Percentiles rank a stretch among this genome's conserved stretches.
phyloP scores from a whole-genome alignment of 805 yeast genomes.

The Teunomyces panamensis region DNA sequence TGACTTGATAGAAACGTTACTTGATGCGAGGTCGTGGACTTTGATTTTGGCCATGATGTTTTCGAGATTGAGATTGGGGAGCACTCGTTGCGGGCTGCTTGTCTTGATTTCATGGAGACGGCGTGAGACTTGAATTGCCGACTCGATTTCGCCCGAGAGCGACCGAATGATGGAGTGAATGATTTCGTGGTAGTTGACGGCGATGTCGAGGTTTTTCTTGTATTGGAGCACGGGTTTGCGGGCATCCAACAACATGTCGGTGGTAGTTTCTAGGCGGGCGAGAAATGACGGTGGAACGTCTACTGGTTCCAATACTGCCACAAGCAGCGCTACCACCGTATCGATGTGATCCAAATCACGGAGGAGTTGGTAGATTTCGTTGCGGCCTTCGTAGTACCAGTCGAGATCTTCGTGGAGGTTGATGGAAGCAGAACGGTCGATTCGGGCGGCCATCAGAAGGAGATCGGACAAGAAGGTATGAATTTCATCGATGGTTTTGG shows the following conservation, averaged over 20 bases:
- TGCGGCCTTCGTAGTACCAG: conserved; percentile 28
- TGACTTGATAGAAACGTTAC: conserved; percentile 14
- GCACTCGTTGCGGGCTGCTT: conserved; percentile 14
- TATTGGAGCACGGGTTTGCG: conserved; percentile 17
- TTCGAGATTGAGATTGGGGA: conserved; percentile 17
- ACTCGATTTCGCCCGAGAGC: conserved; percentile 24
- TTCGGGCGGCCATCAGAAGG: conserved; percentile 10
- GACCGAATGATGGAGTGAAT: conserved; percentile 21
- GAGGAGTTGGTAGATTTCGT: conserved; percentile 15
- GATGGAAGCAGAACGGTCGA: background rate
- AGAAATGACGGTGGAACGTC: conserved; percentile 12
- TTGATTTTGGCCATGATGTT: conserved; percentile 22
- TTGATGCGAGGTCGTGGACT: conserved; percentile 15
- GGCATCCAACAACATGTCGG: conserved; percentile 25
- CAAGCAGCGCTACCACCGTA: conserved; percentile 17
- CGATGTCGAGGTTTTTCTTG: conserved; percentile 24
- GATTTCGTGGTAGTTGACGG: conserved; percentile 27
- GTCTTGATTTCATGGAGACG: conserved; percentile 16
- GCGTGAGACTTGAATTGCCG: conserved; percentile 17
- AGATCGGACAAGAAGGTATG: conserved; percentile 21
- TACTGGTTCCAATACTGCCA: conserved; percentile 8
- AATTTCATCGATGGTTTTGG: conserved; percentile 27
- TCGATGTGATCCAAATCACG: conserved; percentile 23
- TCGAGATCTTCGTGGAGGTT: conserved; percentile 10
- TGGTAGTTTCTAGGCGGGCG: conserved; percentile 23